Evolutionary conservation across 2,329 filamentous ascomycete species (phyloP), one percentile per base, ranked within the genome.

Genomic region (Pyrenochaeta sp.): DNA sequence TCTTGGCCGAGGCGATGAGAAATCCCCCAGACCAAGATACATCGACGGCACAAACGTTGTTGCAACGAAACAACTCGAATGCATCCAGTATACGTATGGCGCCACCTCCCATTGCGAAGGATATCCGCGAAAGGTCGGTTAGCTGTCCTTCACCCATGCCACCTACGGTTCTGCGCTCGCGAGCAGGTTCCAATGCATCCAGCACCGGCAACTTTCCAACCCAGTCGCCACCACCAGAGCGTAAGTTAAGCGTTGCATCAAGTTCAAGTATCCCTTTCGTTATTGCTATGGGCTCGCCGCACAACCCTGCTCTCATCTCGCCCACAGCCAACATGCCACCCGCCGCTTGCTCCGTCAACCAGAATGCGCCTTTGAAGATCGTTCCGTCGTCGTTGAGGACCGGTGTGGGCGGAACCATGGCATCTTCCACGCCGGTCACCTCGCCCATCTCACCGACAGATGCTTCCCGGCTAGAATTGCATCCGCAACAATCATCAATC

Each of bases 361-460:
- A 60, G 1, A 64, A 67, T 21, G 48, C 37, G 18, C 52, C 61
- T 14, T 52, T 60, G 23, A 63, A 42, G 39, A 54, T 50, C 27
- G 47, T 37, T 3, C 49, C 61, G 2, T 50, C 59, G 7, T 63
- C 56, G 4, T 64, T 63, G 10, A 45, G 61, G 23, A 49, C 56
- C n/a, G 68, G 70, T 10, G 48, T 73, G 1, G 67, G 66, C 17
- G 70, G 69, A 7, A 75, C 70, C 1, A 73, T 72, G 66, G 66
- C 68, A 2, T 66, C 64, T 17, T 66, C 63, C 1, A 69, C 63
- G 0, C 66, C 67, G 0, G 39, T 65, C 7, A 56, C 58, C 9
- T 68, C 67, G 4, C 68, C 68, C 0, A 45, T 56, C 1, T 61
- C 60, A 12, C 50, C 56, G 1, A 56, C 52, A 20, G 47, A 60